Evolutionary conservation across 1,139 yeast genomes (phyloP).

Genomic region (Lodderomyces jiufengensis): DNA sequence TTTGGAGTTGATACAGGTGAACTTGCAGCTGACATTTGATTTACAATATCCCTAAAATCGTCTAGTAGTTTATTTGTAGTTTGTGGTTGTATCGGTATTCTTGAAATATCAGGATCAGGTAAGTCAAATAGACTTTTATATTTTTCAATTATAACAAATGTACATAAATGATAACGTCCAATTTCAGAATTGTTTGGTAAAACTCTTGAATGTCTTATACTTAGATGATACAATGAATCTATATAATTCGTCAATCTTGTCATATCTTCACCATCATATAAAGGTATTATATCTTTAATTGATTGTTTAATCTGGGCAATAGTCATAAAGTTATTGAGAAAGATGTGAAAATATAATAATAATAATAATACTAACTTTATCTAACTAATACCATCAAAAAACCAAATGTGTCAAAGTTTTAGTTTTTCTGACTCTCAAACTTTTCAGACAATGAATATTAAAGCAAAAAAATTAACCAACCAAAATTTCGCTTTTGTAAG

Average conservation of each 20-base stretch:
- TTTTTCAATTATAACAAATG: conserved; percentile 55
- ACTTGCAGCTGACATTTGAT: conserved; percentile 29
- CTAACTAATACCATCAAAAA: too few species aligned
- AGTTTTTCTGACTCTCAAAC: too few species aligned
- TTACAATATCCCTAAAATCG: conserved; percentile 39
- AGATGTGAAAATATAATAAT: too few species aligned
- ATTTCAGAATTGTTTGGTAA: conserved; percentile 52
- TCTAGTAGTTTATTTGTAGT: conserved; percentile 36
- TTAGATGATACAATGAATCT: conserved; percentile 48
- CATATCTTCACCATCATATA: conserved; percentile 46
- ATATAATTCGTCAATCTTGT: conserved; percentile 46
- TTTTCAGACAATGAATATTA: too few species aligned
- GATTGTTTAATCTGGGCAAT: conserved; percentile 28
- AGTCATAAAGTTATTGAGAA: conserved; percentile 7
- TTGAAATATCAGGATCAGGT: conserved; percentile 44
- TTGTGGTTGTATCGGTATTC: conserved; percentile 59
- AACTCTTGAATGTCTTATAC: conserved; percentile 32
- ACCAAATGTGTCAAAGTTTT: too few species aligned
- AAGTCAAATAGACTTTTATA: conserved; percentile 39
- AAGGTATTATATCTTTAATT: conserved; percentile 48
- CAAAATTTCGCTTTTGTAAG: conserved; percentile 9
- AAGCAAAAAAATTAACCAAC: conserved; percentile 14
- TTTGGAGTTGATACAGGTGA: conserved; percentile 27
- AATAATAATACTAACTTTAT: too few species aligned
- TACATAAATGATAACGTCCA: conserved; percentile 65